These are phyloP conservation scores for Colletotrichum tropicicola DNA, from an alignment of 2,329 filamentous ascomycete genomes.

Conservation along the genomic window DNA sequence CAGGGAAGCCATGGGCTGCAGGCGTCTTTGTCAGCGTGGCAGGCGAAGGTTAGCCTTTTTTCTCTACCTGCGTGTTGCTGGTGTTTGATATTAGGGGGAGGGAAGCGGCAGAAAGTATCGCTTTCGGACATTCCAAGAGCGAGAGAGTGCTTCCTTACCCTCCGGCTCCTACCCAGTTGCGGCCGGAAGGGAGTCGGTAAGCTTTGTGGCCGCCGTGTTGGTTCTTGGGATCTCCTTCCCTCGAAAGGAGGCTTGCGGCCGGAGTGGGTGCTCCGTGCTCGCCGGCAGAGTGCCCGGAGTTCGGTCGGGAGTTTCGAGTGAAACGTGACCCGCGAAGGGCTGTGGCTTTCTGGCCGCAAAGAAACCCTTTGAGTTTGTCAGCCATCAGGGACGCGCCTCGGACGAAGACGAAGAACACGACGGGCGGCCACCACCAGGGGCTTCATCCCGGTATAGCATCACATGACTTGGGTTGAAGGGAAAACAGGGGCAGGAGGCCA, in stretches of 20 bases:
- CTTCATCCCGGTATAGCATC: not conserved
- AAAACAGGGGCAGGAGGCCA: not conserved
- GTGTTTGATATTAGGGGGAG: too few species aligned
- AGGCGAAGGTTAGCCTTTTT: constrained; percentile 6
- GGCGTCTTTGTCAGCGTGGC: constrained; percentile 19
- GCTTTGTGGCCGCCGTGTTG: not conserved
- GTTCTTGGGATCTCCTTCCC: not conserved
- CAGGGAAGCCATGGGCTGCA: constrained; percentile 4
- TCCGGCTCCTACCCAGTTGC: too few species aligned
- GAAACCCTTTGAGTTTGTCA: constrained; percentile 6
- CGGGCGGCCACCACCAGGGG: not conserved
- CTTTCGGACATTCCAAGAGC: constrained; percentile 26
- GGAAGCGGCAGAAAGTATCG: not conserved
- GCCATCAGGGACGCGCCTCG: constrained; percentile 11
- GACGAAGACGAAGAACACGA: too few species aligned
- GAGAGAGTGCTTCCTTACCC: too few species aligned
- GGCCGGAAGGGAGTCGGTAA: constrained; percentile 5
- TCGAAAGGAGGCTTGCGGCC: not conserved
- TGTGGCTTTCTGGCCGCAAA: not conserved
- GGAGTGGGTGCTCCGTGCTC: constrained; percentile 12
- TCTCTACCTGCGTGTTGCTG: not conserved
- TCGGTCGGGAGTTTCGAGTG: constrained; percentile 20
- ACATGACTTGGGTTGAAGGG: not conserved
- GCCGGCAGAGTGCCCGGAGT: constrained; percentile 18
- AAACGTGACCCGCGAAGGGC: constrained; percentile 10